Conservation (phyloP, 1,284 basidiomycete species). For the Cryptococcus maquisensis region DNA sequence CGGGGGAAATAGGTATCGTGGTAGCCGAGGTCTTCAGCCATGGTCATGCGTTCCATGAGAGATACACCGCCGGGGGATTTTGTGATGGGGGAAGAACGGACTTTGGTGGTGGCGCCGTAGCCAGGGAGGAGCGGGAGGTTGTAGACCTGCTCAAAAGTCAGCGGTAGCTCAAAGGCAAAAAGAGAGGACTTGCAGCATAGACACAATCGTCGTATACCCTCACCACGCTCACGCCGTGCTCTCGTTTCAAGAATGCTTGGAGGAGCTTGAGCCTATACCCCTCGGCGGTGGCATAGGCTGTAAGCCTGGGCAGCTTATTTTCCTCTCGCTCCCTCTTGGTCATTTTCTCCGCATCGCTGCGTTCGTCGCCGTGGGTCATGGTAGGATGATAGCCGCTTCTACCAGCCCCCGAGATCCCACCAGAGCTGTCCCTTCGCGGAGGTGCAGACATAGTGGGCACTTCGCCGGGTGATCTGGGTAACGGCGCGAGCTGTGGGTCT, state of each 20-base stretch:
- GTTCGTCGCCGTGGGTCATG: conserved; percentile 27
- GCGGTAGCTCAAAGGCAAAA: conserved; percentile 3
- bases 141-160: conserved; percentile 61
- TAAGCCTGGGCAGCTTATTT: conserved; percentile 70
- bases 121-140: conserved; percentile 86
- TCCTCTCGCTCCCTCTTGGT: conserved; percentile 69
- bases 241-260: conserved; percentile 75
- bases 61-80: conserved; percentile 59
- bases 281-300: conserved; percentile 83
- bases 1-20: conserved; percentile 71
- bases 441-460: conserved; percentile 19
- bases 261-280: conserved; percentile 74
- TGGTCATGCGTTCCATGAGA: conserved; percentile 61
- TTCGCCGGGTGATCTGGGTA: conserved; percentile 49
- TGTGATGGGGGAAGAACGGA: conserved; percentile 73
- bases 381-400: neutral
- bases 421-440: neutral
- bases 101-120: conserved; percentile 76
- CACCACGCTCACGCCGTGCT: conserved; percentile 80
- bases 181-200: conserved; percentile 65
- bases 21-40: conserved; percentile 85
- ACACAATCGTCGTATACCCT: conserved; percentile 88
- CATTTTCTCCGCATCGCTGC: conserved; percentile 49
- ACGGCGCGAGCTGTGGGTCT: conserved; percentile 80
- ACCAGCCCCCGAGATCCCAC: neutral